Base-by-base conservation (phyloP, 495 filamentous ascomycete genomes). In the Xeromyces bisporus region DNA sequence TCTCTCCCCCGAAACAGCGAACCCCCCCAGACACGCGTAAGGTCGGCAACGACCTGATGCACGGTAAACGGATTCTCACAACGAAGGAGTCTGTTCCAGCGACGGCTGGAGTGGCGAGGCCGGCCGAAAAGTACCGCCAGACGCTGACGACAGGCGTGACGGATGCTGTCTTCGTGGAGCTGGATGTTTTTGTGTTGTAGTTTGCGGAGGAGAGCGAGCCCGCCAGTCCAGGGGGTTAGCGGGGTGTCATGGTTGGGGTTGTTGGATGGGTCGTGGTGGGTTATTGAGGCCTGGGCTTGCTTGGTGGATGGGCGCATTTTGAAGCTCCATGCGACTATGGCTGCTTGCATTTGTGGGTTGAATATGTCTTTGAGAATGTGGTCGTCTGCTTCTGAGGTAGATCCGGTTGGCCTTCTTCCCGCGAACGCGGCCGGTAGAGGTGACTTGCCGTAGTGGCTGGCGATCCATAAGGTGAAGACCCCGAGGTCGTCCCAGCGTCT, bases 241-340 rank as follows among this genome's bases (percentile, higher is more conserved):
- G 9, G 4, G 9, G 20, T 4, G 9, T 21, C 20, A 4, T 8
- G 16, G 37, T 8, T 42, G 38, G 3, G 35, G 36, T 1, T 32
- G 24, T 2, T 18, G 15, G 6, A 35, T 41, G 18, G 42, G 20
- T 4, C 28, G 6, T 33, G 20, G 12, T 34, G 32, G 17, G 40
- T 32, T 2, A 24, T 31, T n/a, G 16, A 6, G 21, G 37, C 39
- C 6, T 36, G 34, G 16, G 31, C 28, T 17, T 33, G 40, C 1
- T 42, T 32, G 29, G 29, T 13, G 6, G 50, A 48, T 12, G 58
- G 40, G 1, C 39, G 44, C 24, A 55, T 47, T 30, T 48, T 59
- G 45, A 75, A 75, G 2, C 71, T 69, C 71, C 71, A 75, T n/a
- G 55, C 45, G 17, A 75, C 58, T 23, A 75, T 55, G 8, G 65